phyloP scores from a whole-genome alignment of 2,329 filamentous ascomycete species.

The Penicillium rolfsii region DNA sequence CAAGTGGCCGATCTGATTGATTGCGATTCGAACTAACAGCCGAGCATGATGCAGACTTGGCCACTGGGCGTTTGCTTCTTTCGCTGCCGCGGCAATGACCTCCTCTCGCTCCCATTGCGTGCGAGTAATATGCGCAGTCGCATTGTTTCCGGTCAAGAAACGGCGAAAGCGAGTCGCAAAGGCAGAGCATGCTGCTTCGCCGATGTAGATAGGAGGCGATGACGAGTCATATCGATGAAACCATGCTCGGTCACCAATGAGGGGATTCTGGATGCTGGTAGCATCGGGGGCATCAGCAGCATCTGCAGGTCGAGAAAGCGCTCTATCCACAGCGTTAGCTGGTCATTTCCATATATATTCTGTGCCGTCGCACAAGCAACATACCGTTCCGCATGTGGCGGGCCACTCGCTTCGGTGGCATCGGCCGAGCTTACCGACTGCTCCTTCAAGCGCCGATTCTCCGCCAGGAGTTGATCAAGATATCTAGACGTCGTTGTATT shows the following conservation, averaged over 20 bases:
- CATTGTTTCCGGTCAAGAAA: slow-evolving; percentile 38
- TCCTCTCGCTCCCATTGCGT: slow-evolving; percentile 41
- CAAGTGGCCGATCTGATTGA: slow-evolving; percentile 41
- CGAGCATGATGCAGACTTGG: slow-evolving; percentile 43
- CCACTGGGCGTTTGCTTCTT: slow-evolving; percentile 37
- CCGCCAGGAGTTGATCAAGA: slow-evolving; percentile 39
- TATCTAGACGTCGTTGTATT: slow-evolving; percentile 22
- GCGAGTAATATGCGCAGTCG: slow-evolving; percentile 38
- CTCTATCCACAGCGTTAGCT: slow-evolving; percentile 8
- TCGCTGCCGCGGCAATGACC: slow-evolving; percentile 34
- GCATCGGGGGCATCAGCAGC: slow-evolving; percentile 30
- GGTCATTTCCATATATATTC: not conserved
- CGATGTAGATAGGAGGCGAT: slow-evolving; percentile 43
- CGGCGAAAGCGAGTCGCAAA: slow-evolving; percentile 46
- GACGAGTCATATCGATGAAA: slow-evolving; percentile 42
- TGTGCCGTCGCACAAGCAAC: not conserved
- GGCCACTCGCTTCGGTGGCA: slow-evolving; percentile 27
- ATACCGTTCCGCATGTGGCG: slow-evolving; percentile 23
- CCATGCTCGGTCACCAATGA: slow-evolving; percentile 43
- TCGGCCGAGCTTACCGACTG: slow-evolving; percentile 35
- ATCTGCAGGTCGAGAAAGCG: slow-evolving; percentile 25
- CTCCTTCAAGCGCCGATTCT: slow-evolving; percentile 38
- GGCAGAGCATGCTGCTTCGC: slow-evolving; percentile 46
- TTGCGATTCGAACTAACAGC: slow-evolving; percentile 42
- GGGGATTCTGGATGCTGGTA: slow-evolving; percentile 38